phyloP scores from a whole-genome alignment of 2,329 filamentous ascomycete species.

The Colletotrichum sp. region DNA sequence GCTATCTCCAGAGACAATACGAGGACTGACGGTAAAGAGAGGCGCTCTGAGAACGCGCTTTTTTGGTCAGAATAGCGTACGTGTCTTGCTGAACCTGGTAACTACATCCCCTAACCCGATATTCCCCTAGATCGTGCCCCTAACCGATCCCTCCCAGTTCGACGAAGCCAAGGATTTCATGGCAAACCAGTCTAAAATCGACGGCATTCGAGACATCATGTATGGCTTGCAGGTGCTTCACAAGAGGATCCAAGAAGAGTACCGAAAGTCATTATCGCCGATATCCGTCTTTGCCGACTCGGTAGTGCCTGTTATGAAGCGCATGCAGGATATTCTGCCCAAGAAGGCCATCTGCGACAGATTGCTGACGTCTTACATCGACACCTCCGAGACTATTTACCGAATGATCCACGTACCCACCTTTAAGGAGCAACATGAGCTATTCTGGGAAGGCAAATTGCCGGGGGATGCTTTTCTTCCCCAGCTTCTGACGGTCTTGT shows the following conservation, averaged over 20 bases:
- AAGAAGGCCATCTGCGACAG: slow-evolving; percentile 56
- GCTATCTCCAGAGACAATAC: slow-evolving; percentile 47
- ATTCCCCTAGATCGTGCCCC: neutral
- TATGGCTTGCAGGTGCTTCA: slow-evolving; percentile 52
- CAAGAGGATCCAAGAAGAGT: slow-evolving; percentile 51
- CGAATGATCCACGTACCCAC: slow-evolving; percentile 58
- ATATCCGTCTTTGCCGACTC: slow-evolving; percentile 64
- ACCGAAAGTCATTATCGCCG: slow-evolving; percentile 50
- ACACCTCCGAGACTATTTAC: slow-evolving; percentile 57
- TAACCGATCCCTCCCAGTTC: slow-evolving; percentile 42
- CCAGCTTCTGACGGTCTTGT: slow-evolving; percentile 57
- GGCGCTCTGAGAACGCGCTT: slow-evolving; percentile 53
- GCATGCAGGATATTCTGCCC: slow-evolving; percentile 62
- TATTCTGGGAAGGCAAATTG: slow-evolving; percentile 55
- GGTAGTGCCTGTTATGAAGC: slow-evolving; percentile 62
- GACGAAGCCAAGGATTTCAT: slow-evolving; percentile 59
- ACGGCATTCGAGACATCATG: slow-evolving; percentile 48
- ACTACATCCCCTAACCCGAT: slow-evolving; percentile 24
- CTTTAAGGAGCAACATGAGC: slow-evolving; percentile 55
- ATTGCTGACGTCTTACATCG: slow-evolving; percentile 54
- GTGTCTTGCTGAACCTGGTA: slow-evolving; percentile 60
- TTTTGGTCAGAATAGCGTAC: slow-evolving; percentile 58
- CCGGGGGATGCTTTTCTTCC: slow-evolving; percentile 57
- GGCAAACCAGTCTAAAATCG: slow-evolving; percentile 43
- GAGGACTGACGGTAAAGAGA: slow-evolving; percentile 54